phyloP scores from a whole-genome alignment of 257 asterid genomes.

The Coffea eugenioides region DNA sequence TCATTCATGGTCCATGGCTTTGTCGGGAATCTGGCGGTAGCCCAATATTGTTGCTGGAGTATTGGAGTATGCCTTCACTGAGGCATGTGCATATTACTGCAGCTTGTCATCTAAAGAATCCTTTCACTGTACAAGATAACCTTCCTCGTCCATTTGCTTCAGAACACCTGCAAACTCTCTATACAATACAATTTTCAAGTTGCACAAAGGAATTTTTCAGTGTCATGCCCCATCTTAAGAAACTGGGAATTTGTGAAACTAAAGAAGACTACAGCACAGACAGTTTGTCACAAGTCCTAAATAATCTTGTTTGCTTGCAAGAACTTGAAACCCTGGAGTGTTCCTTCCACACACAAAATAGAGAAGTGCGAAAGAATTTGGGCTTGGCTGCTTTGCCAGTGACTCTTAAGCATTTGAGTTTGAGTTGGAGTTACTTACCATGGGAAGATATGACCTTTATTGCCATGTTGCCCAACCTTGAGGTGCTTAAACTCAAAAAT shows the following conservation, averaged over 20 bases:
- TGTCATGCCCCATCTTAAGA: slow-evolving; percentile 15
- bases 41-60: slow-evolving; percentile 19
- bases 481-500: slow-evolving; percentile 11
- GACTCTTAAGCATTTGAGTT: background rate
- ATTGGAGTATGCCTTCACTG: slow-evolving; percentile 25
- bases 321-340: too few species aligned
- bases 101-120: background rate
- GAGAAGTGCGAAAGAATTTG: background rate
- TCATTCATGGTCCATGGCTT: slow-evolving; percentile 23
- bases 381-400: background rate
- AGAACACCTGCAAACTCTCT: slow-evolving; percentile 16
- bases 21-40: background rate
- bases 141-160: background rate
- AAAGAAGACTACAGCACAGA: too few species aligned
- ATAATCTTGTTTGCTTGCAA: too few species aligned
- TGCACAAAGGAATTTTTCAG: background rate
- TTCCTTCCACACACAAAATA: too few species aligned
- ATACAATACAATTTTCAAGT: too few species aligned
- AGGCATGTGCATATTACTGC: slow-evolving; percentile 27
- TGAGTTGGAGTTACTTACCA: background rate
- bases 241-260: too few species aligned
- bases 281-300: too few species aligned
- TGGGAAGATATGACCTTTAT: background rate
- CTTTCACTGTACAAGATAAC: too few species aligned
- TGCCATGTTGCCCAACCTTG: background rate